These are phyloP conservation scores for Zoysia matrella DNA, from an alignment of 202 grass and related monocot species.

Conservation along the genomic window DNA sequence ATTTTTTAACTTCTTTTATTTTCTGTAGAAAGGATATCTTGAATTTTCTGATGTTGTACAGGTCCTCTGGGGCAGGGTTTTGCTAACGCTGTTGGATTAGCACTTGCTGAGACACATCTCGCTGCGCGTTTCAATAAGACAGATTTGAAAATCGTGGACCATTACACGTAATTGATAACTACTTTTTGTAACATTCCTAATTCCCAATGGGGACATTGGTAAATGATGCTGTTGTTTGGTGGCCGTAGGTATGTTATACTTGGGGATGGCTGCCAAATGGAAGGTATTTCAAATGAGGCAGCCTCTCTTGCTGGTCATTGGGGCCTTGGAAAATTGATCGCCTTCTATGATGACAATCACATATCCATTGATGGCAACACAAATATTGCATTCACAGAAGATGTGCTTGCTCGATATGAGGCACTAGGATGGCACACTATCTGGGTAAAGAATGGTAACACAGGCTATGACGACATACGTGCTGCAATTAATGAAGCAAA, in stretches of 20 bases:
- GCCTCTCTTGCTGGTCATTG: slow-evolving; percentile 76
- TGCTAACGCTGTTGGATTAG: slow-evolving; percentile 76
- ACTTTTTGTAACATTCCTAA: slow-evolving; percentile 5
- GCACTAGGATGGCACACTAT: slow-evolving; percentile 80
- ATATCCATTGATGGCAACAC: slow-evolving; percentile 88
- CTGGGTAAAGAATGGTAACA: slow-evolving; percentile 79
- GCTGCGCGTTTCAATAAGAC: slow-evolving; percentile 80
- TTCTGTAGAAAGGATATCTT: neutral
- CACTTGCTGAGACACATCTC: slow-evolving; percentile 73
- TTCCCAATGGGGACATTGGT: neutral
- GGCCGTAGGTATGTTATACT: slow-evolving; percentile 61
- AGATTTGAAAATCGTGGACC: slow-evolving; percentile 61
- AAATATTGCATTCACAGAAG: slow-evolving; percentile 73
- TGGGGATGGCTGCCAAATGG: slow-evolving; percentile 84
- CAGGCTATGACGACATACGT: slow-evolving; percentile 69
- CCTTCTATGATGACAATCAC: slow-evolving; percentile 87
- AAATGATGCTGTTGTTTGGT: slow-evolving; percentile 14
- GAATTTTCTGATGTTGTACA: slow-evolving; percentile 37
- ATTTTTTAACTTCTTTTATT: neutral
- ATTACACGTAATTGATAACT: slow-evolving; percentile 61
- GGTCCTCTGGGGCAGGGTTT: slow-evolving; percentile 79
- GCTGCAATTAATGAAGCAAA: slow-evolving; percentile 68
- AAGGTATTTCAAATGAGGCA: slow-evolving; percentile 72
- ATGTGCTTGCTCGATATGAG: slow-evolving; percentile 66
- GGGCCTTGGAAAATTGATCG: slow-evolving; percentile 83